Evolutionary conservation across 2,329 filamentous ascomycete genomes (phyloP).

Genomic region (Nemania serpens): DNA sequence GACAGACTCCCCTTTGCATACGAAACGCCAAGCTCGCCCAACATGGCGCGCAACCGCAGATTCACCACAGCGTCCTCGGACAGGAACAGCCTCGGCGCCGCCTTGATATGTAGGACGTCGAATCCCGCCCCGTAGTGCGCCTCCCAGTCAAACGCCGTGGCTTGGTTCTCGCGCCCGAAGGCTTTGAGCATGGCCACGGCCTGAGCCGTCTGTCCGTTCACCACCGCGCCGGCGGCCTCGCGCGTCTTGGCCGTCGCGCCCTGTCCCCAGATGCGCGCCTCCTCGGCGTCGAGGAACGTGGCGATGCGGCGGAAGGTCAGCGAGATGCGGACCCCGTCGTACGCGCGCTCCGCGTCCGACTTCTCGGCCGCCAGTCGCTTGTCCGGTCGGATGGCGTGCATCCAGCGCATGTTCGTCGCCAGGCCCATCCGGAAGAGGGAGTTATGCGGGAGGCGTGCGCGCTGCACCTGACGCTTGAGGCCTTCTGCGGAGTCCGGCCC

Average conservation of each 20-base stretch:
- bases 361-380: slow-evolving; percentile 74
- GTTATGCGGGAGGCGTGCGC: slow-evolving; percentile 81
- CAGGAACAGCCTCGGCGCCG: slow-evolving; percentile 53
- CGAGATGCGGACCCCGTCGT: slow-evolving; percentile 78
- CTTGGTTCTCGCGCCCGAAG: slow-evolving; percentile 85
- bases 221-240: slow-evolving; percentile 62
- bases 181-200: slow-evolving; percentile 73
- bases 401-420: slow-evolving; percentile 81
- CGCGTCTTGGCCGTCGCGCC: slow-evolving; percentile 74
- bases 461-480: slow-evolving; percentile 61
- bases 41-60: slow-evolving; percentile 54
- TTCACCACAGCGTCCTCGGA: slow-evolving; percentile 55
- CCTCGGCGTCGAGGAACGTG: slow-evolving; percentile 75
- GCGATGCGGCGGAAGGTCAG: slow-evolving; percentile 89
- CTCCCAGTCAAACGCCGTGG: slow-evolving; percentile 74
- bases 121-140: slow-evolving; percentile 78
- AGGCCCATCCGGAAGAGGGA: slow-evolving; percentile 85
- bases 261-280: slow-evolving; percentile 83
- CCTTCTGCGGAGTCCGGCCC: slow-evolving; percentile 33
- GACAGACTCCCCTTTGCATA: slow-evolving; percentile 48
- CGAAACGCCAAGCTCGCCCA: slow-evolving; percentile 53
- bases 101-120: slow-evolving; percentile 74
- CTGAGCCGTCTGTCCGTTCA: slow-evolving; percentile 71
- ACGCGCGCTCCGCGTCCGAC: slow-evolving; percentile 70
- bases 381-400: slow-evolving; percentile 90